A percentile compares a stretch with the other conserved stretches of the same genome.
phyloP scores from a whole-genome alignment of 306 rosid genomes.

The Abrus precatorius region DNA sequence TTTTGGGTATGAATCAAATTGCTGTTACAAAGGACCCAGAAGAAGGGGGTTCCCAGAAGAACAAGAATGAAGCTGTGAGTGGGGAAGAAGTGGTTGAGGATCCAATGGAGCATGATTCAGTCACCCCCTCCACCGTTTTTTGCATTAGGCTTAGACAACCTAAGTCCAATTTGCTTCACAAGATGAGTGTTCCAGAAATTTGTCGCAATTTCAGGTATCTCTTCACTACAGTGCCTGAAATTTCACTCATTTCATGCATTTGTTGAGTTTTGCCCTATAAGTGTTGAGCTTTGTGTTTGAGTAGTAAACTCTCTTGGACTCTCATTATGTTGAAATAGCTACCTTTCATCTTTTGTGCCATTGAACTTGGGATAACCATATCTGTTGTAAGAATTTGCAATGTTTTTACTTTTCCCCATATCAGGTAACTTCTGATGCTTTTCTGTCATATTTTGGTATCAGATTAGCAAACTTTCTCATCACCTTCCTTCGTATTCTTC shows the following conservation, averaged over 20 bases:
- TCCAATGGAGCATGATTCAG: conserved; percentile 79
- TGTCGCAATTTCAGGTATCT: conserved; percentile 93
- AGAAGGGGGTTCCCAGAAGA: conserved; percentile 50
- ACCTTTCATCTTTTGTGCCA: neutral
- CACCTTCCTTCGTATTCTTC: too few species aligned
- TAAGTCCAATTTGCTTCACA: conserved; percentile 73
- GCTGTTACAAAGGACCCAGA: conserved; percentile 54
- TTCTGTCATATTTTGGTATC: too few species aligned
- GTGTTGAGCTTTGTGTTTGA: neutral
- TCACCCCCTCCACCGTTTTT: conserved; percentile 77
- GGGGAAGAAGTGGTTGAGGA: conserved; percentile 55
- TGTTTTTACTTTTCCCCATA: neutral
- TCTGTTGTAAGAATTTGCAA: neutral
- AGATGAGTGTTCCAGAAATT: conserved; percentile 91
- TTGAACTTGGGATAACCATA: conserved; percentile 10
- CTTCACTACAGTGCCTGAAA: neutral
- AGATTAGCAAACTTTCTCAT: too few species aligned
- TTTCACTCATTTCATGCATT: neutral
- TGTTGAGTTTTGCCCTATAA: neutral
- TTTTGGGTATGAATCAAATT: conserved; percentile 63
- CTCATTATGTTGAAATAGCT: neutral
- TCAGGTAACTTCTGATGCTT: too few species aligned
- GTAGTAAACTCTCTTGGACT: neutral
- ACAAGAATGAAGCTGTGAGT: conserved; percentile 48
- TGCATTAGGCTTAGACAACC: conserved; percentile 80